A percentile compares a stretch with the other conserved stretches of the same genome.
These are phyloP conservation scores for Ascoidea tarda DNA, from an alignment of 805 yeast genomes.

Conservation along the genomic window DNA sequence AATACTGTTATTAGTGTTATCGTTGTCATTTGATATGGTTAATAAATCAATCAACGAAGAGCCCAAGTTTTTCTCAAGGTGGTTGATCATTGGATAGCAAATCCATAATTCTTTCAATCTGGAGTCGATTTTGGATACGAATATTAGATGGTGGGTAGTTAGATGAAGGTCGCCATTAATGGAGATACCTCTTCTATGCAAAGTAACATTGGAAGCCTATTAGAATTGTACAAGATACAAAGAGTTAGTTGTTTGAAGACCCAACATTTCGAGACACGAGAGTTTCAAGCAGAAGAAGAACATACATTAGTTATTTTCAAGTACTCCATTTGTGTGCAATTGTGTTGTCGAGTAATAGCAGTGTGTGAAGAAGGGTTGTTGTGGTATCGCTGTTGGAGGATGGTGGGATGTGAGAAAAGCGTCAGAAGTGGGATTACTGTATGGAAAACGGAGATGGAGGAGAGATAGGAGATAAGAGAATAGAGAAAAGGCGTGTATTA, in stretches of 20 bases:
- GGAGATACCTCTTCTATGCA: conserved; percentile 43
- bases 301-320: conserved; percentile 37
- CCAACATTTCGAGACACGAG: neutral
- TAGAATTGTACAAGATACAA: neutral
- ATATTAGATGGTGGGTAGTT: conserved; percentile 66
- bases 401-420: neutral
- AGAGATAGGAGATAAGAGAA: neutral
- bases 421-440: too few species aligned
- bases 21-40: neutral
- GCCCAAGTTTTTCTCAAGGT: conserved; percentile 3
- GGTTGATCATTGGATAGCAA: neutral
- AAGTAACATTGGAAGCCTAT: conserved; percentile 32
- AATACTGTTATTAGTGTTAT: neutral
- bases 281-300: neutral
- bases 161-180: conserved; percentile 50
- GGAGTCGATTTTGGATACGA: conserved; percentile 18
- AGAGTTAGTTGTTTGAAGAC: neutral
- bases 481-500: neutral
- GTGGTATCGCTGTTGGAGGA: neutral
- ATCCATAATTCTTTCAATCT: conserved; percentile 6
- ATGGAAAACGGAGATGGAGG: too few species aligned
- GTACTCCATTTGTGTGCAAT: conserved; percentile 29
- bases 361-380: neutral
- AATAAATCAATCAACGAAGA: neutral
- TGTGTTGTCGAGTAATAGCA: neutral